These are phyloP conservation scores for Astragalus glycyphyllos DNA, from an alignment of 306 rosid species.

Conservation along the genomic window DNA sequence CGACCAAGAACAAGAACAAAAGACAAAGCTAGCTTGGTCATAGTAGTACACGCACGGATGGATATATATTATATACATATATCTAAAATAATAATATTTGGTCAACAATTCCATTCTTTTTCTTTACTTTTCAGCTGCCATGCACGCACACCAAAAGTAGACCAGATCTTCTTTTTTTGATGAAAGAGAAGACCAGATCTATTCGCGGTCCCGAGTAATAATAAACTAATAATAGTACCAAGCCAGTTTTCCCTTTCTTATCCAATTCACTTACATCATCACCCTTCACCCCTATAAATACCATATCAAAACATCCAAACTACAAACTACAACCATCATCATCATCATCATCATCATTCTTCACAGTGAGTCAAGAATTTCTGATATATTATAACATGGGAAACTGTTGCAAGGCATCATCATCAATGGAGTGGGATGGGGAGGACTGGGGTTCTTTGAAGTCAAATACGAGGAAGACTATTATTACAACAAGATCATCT, in stretches of 20 bases:
- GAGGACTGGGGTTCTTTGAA: conserved; percentile 52
- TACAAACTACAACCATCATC: not conserved
- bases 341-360: not conserved
- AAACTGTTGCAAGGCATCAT: conserved; percentile 45
- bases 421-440: conserved; percentile 51
- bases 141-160: not conserved
- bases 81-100: too few relatives aligned
- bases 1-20: too few relatives aligned
- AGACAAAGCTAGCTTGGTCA: not conserved
- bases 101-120: not conserved
- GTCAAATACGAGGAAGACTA: too few relatives aligned
- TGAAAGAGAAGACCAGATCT: too few relatives aligned
- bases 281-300: not conserved
- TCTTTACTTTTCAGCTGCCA: not conserved
- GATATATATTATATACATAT: too few relatives aligned
- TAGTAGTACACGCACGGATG: not conserved
- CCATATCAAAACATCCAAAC: not conserved
- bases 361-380: not conserved
- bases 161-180: too few relatives aligned
- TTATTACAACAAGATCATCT: not conserved
- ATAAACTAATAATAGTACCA: too few relatives aligned
- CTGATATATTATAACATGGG: conserved; percentile 43
- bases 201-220: too few relatives aligned
- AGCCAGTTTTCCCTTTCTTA: too few relatives aligned
- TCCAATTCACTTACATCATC: not conserved